Conservation (phyloP, 2,329 filamentous ascomycete species). For the Paraconiothyrium brasiliense region DNA sequence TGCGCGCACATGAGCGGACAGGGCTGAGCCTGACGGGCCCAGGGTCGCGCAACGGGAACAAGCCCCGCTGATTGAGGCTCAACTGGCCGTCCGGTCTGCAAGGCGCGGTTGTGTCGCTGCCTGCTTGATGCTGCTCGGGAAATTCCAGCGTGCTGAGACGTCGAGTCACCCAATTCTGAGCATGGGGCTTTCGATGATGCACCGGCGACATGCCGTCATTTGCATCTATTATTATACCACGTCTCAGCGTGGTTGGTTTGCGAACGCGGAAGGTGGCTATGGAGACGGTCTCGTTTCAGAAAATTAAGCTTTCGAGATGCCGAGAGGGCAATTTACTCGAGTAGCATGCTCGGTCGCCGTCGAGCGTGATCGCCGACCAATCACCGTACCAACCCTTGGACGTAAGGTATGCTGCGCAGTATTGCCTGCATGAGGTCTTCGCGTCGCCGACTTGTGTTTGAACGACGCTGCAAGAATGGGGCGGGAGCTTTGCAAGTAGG, state of each 20-base stretch:
- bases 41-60: background rate
- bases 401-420: background rate
- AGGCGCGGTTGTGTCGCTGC: constrained; percentile 9
- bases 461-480: background rate
- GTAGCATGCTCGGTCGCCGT: constrained; percentile 8
- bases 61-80: constrained; percentile 17
- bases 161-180: background rate
- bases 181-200: background rate
- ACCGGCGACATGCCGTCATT: constrained; percentile 8
- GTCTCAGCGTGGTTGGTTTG: background rate
- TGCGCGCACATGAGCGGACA: background rate
- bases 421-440: background rate
- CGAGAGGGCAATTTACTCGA: constrained; percentile 1
- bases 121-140: background rate
- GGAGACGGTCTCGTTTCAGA: constrained; percentile 22
- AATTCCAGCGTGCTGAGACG: background rate
- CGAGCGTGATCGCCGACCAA: background rate
- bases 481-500: background rate
- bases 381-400: background rate
- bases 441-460: background rate
- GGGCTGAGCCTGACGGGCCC: background rate
- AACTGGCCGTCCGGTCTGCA: constrained; percentile 6
- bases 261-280: constrained; percentile 18
- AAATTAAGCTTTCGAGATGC: constrained; percentile 12
- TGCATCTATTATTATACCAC: constrained; percentile 16